A percentile compares a stretch with the other conserved stretches of the same genome.
Conservation (phyloP, 345 rosid species). For the Linum trigynum region DNA sequence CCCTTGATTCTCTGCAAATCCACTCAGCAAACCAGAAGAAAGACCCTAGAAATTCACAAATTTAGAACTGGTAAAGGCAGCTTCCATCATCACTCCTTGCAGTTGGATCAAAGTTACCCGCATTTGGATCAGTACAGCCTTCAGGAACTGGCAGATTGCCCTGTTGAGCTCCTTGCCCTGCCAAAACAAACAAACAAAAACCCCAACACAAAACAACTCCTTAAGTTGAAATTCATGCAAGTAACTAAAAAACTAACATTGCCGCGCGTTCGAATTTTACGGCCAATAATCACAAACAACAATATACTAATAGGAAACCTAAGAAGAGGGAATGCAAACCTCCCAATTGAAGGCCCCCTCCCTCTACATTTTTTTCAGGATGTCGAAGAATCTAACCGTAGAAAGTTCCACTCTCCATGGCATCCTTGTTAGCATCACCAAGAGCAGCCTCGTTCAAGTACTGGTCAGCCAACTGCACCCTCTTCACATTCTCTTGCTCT, state of each 20-base stretch:
- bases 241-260: not conserved
- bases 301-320: too few species aligned
- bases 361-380: slow-evolving; percentile 13
- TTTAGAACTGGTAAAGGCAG: slow-evolving; percentile 39
- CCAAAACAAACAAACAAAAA: slow-evolving; percentile 8
- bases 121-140: slow-evolving; percentile 70
- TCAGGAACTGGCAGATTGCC: slow-evolving; percentile 61
- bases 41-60: not conserved
- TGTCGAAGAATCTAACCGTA: slow-evolving; percentile 46
- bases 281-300: too few species aligned
- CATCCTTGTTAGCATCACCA: slow-evolving; percentile 71
- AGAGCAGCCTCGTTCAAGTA: slow-evolving; percentile 82
- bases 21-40: not conserved
- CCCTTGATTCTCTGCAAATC: not conserved
- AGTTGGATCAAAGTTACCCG: slow-evolving; percentile 74
- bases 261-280: too few species aligned
- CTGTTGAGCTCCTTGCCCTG: slow-evolving; percentile 90
- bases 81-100: slow-evolving; percentile 95
- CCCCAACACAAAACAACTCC: not conserved
- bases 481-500: slow-evolving; percentile 93
- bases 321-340: slow-evolving; percentile 18
- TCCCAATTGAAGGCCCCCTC: slow-evolving; percentile 21
- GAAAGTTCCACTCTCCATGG: slow-evolving; percentile 59
- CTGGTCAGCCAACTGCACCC: slow-evolving; percentile 89
- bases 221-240: not conserved